Evolutionary conservation across 1,284 basidiomycete genomes (phyloP).

Genomic region (Spongispora temasekensis): DNA sequence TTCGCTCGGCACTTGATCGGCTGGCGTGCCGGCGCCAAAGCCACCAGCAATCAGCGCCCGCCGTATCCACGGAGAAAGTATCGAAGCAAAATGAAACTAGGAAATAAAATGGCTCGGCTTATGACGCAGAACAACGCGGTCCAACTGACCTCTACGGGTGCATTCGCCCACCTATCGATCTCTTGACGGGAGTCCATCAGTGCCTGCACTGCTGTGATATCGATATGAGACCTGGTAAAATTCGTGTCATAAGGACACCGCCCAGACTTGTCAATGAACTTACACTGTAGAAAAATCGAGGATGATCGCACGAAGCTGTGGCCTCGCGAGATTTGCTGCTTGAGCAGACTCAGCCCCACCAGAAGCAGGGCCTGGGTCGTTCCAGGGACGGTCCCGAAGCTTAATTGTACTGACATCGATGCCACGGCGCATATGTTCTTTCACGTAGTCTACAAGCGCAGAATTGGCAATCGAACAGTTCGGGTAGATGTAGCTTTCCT

Average conservation of each 20-base stretch:
- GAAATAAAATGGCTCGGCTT: neutral
- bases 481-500: slow-evolving; percentile 93
- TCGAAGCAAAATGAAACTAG: slow-evolving; percentile 85
- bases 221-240: slow-evolving; percentile 64
- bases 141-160: slow-evolving; percentile 67
- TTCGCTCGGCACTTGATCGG: slow-evolving; percentile 52
- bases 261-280: slow-evolving; percentile 30
- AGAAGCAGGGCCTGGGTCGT: slow-evolving; percentile 80
- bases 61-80: slow-evolving; percentile 94
- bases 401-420: slow-evolving; percentile 66
- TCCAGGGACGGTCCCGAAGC: slow-evolving; percentile 88
- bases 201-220: slow-evolving; percentile 89
- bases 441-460: slow-evolving; percentile 81
- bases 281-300: slow-evolving; percentile 90
- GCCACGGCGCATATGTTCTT: slow-evolving; percentile 75
- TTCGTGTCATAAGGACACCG: slow-evolving; percentile 2
- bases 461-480: slow-evolving; percentile 85
- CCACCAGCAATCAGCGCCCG: slow-evolving; percentile 87
- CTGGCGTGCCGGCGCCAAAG: slow-evolving; percentile 66
- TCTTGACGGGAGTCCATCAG: slow-evolving; percentile 87
- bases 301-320: slow-evolving; percentile 82
- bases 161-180: slow-evolving; percentile 86
- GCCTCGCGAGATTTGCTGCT: slow-evolving; percentile 58
- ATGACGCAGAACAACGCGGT: neutral
- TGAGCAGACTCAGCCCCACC: slow-evolving; percentile 49